Conservation (phyloP, 768 basidiomycete genomes). For the Tremella yokohamensis region DNA sequence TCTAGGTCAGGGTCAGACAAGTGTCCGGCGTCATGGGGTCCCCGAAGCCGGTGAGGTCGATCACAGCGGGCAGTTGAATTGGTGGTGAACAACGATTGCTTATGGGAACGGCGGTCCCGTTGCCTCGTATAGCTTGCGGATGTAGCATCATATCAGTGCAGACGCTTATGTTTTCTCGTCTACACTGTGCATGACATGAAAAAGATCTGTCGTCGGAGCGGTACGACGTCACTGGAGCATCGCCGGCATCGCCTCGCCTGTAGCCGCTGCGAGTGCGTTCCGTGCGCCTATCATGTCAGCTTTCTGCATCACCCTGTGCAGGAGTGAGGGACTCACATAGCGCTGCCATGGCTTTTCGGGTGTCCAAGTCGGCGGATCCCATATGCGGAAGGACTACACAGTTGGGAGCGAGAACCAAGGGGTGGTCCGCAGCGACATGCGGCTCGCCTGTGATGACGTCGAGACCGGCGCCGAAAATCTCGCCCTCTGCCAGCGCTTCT, state of each 20-base stretch:
- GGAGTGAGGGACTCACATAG: conserved; percentile 52
- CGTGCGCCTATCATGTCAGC: background rate
- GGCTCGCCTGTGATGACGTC: conserved; percentile 96
- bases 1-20: too few relatives aligned
- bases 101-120: too few relatives aligned
- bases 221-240: conserved; percentile 16
- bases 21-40: too few relatives aligned
- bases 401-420: conserved; percentile 72
- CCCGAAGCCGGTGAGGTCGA: too few relatives aligned
- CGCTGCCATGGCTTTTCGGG: conserved; percentile 74
- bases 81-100: too few relatives aligned
- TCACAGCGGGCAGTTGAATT: too few relatives aligned
- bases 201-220: too few relatives aligned
- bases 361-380: conserved; percentile 82
- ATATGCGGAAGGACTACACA: conserved; percentile 83
- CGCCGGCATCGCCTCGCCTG: conserved; percentile 26
- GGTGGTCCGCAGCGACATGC: conserved; percentile 66
- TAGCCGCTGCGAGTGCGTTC: conserved; percentile 10
- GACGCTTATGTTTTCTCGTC: too few relatives aligned
- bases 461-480: conserved; percentile 87
- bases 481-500: conserved; percentile 67
- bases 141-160: too few relatives aligned
- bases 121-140: too few relatives aligned
- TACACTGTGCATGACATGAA: too few relatives aligned
- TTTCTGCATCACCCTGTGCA: background rate